Evolutionary conservation across 2,329 filamentous ascomycete genomes (phyloP).

Genomic region (Colletotrichum agaves): DNA sequence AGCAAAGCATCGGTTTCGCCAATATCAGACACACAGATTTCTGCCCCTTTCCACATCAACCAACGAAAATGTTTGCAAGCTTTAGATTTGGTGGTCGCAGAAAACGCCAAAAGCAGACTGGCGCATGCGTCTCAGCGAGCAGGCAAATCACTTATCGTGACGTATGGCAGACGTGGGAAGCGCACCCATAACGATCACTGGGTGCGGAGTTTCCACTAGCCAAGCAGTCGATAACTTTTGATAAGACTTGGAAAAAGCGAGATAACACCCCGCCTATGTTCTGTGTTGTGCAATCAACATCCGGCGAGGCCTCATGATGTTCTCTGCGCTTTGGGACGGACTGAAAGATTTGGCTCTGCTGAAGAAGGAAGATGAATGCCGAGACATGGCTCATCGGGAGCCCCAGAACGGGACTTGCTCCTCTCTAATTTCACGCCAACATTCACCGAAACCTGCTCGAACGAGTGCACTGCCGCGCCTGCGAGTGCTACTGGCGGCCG

Average conservation of each 20-base stretch:
- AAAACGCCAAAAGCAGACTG: conserved; percentile 12
- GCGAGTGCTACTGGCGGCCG: conserved; percentile 26
- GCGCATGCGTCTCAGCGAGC: conserved; percentile 15
- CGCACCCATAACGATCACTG: not conserved
- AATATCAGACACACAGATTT: not conserved
- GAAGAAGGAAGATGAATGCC: conserved; percentile 29
- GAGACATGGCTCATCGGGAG: conserved; percentile 28
- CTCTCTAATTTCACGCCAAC: conserved; percentile 28
- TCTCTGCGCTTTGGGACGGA: conserved; percentile 3
- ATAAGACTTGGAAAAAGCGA: not conserved
- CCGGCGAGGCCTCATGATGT: not conserved
- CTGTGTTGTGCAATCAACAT: not conserved
- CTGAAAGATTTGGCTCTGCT: conserved; percentile 12
- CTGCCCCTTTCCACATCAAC: not conserved
- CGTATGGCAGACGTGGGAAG: not conserved
- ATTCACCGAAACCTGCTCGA: conserved; percentile 11
- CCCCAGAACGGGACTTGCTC: conserved; percentile 9
- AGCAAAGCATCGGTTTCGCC: not conserved
- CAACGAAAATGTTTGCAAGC: not conserved
- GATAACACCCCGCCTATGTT: not conserved
- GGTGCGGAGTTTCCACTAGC: not conserved
- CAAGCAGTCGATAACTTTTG: not conserved
- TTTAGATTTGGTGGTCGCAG: conserved; percentile 25
- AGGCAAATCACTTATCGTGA: not conserved
- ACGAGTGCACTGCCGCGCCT: conserved; percentile 35